Percentiles rank a stretch among this genome's conserved stretches.
These are phyloP conservation scores for Truncatella angustata DNA, from an alignment of 2,329 filamentous ascomycete species.

Conservation along the genomic window DNA sequence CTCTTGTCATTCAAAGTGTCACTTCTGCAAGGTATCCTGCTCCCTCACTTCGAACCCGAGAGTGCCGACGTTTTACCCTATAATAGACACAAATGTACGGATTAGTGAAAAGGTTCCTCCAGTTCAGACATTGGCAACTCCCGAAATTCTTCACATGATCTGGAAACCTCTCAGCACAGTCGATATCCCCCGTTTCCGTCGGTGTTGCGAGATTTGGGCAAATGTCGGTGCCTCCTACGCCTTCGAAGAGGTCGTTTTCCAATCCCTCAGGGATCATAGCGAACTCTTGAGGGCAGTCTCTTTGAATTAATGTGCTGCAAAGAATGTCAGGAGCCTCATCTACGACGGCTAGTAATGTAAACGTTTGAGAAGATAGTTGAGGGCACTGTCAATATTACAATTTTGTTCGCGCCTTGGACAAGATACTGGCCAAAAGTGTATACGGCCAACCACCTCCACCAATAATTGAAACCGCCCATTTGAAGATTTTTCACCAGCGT, in stretches of 20 bases:
- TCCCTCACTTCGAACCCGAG: no score
- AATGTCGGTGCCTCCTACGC: constrained; percentile 32
- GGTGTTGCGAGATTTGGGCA: constrained; percentile 21
- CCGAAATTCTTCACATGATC: constrained; percentile 23
- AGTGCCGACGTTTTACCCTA: no score
- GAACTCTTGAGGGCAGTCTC: constrained; percentile 23
- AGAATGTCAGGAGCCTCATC: constrained; percentile 21
- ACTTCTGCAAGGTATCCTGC: no score
- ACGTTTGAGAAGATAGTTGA: background rate
- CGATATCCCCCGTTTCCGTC: constrained; percentile 23
- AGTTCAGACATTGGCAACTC: no score
- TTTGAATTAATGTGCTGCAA: constrained; percentile 21
- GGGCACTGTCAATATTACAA: constrained; percentile 5
- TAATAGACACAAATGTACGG: no score
- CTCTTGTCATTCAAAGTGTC: no score
- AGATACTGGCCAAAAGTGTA: background rate
- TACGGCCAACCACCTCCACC: background rate
- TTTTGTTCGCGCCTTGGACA: background rate
- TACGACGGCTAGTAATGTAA: constrained; percentile 20
- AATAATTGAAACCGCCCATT: constrained; percentile 9
- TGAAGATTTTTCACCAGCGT: constrained; percentile 15
- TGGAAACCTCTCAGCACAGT: constrained; percentile 22
- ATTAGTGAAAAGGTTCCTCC: no score
- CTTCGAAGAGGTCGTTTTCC: constrained; percentile 34
- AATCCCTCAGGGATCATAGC: constrained; percentile 22